Percentiles rank a stretch among this genome's conserved stretches.
phyloP scores from a whole-genome alignment of 2,329 filamentous ascomycete genomes.

The Fusarium paranaense region DNA sequence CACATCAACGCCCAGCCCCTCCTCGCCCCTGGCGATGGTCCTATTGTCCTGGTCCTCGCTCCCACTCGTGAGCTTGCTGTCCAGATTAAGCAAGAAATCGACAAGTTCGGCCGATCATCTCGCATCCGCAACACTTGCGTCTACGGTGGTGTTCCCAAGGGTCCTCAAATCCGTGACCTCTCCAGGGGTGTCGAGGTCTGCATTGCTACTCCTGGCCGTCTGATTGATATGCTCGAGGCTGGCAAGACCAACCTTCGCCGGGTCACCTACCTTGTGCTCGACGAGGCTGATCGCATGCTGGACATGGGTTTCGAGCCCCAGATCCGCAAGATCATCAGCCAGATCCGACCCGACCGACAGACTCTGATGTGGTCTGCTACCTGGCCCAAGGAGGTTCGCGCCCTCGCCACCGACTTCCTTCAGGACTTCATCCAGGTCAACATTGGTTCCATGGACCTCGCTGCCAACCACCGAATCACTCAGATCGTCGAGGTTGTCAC shows the following conservation, averaged over 20 bases:
- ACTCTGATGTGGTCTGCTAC: conserved; percentile 99
- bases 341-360: conserved; percentile 98
- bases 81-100: conserved; percentile 98
- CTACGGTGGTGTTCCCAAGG: conserved; percentile 98
- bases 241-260: conserved; percentile 98
- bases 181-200: conserved; percentile 96
- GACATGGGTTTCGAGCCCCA: conserved; percentile 99
- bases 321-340: conserved; percentile 97
- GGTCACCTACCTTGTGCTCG: conserved; percentile 97
- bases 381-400: conserved; percentile 98
- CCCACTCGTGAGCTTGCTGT: conserved; percentile 98
- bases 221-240: conserved; percentile 98
- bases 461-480: conserved; percentile 97
- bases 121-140: conserved; percentile 99
- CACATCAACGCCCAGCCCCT: conserved; percentile 99
- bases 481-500: conserved; percentile 97
- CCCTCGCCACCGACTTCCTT: conserved; percentile 90
- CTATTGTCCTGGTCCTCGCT: conserved; percentile 94
- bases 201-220: conserved; percentile 96
- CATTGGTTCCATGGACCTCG: conserved; percentile 94
- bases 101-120: conserved; percentile 97
- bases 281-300: conserved; percentile 99
- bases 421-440: conserved; percentile 99
- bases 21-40: conserved; percentile 92
- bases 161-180: conserved; percentile 94